Base-by-base conservation (phyloP, 2,329 filamentous ascomycete species). In the Exserohilum rostratum region DNA sequence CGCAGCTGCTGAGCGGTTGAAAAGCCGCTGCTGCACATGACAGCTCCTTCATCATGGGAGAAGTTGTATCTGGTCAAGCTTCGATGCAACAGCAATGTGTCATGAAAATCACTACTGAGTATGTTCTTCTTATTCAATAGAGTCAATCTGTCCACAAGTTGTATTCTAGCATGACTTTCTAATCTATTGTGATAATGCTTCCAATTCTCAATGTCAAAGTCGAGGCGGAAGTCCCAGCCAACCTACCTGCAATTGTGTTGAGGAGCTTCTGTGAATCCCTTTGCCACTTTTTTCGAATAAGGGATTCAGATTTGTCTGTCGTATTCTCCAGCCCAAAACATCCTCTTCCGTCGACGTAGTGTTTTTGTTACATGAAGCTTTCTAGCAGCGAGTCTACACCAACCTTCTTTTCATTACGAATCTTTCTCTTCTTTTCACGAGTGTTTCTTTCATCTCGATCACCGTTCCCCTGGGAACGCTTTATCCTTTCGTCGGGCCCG, bases 321-420 rank as follows among this genome's bases (percentile, higher is more conserved):
- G 22, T 25, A 4, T 25, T 25, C 22, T n/a, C 22, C 22, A 25
- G 22, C 22, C 7, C 22, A 25, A 7, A 7, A 7, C 22, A 25
- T 7, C 7, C 7, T 25, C 22, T 25, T 25, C 22, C 7, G 7
- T 25, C 22, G 22, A 17, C 12, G 17, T 13, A 17, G 29, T 35
- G 12, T 12, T 33, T 6, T 45, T 12, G 7, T 62, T 35, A 61
- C 17, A 20, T 54, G 46, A 69, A 69, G 10, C 43, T 52, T 42
- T 53, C 65, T 15, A 71, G 40, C n/a, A 71, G 40, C 2, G 63
- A 63, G 5, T 55, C 59, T 31, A 70, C 54, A 30, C 67, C 66
- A 20, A 55, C 44, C n/a, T 60, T 50, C 46, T 65, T 70, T 17
- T 46, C 53, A 13, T 35, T 31, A 5, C 64, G 59, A n/a, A 69